Conservation (phyloP, 305 asterid species). For the Fraxinus latifolia region DNA sequence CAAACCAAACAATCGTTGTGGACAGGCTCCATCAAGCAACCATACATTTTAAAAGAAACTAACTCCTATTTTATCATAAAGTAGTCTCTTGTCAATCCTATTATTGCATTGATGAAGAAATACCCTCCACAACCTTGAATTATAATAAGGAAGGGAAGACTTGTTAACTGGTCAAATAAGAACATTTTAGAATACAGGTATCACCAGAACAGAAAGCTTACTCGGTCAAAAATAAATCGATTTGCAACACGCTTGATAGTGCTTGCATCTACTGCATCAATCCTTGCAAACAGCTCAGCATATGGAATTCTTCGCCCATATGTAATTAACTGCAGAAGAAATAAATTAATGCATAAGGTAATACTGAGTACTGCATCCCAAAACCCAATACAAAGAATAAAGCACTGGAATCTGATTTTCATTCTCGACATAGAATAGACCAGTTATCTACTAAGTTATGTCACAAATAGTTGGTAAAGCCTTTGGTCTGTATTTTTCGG, state of each 20-base stretch:
- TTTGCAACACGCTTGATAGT: conserved; percentile 90
- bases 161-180: background rate
- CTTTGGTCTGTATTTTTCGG: background rate
- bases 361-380: background rate
- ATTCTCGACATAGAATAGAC: background rate
- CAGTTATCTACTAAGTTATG: background rate
- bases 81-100: background rate
- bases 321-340: conserved; percentile 68
- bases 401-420: background rate
- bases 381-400: background rate
- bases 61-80: background rate
- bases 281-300: conserved; percentile 86
- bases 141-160: background rate
- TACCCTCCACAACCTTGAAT: background rate
- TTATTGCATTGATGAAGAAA: background rate
- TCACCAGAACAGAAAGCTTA: conserved; percentile 24
- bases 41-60: background rate
- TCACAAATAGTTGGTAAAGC: background rate
- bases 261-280: conserved; percentile 78
- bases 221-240: conserved; percentile 75
- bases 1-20: background rate
- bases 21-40: background rate
- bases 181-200: background rate
- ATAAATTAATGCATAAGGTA: background rate
- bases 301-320: conserved; percentile 91